phyloP scores from a whole-genome alignment of 1,284 basidiomycete genomes.

The Cryptococcus sp. region DNA sequence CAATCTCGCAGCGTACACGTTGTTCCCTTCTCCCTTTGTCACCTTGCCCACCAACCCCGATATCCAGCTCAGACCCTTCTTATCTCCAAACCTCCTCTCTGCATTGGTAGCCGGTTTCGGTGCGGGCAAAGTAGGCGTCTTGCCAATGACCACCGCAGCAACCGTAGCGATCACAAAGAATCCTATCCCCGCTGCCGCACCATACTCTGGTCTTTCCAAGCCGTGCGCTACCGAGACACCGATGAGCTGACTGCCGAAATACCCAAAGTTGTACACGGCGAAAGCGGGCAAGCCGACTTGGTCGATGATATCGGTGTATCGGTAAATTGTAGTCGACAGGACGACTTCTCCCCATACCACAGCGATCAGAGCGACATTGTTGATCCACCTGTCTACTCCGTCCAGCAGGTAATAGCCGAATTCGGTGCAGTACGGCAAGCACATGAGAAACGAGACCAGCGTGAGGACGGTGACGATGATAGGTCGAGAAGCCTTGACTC shows the following conservation, averaged over 20 bases:
- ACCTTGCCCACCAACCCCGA: not conserved
- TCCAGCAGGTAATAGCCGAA: slow-evolving; percentile 23
- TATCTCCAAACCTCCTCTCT: not conserved
- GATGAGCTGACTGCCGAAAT: slow-evolving; percentile 15
- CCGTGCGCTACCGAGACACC: slow-evolving; percentile 17
- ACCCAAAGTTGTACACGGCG: slow-evolving; percentile 15
- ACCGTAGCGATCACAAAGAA: slow-evolving; percentile 9
- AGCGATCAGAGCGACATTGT: slow-evolving; percentile 19
- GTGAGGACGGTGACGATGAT: slow-evolving; percentile 17
- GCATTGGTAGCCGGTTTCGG: not conserved
- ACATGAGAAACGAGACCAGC: slow-evolving; percentile 18
- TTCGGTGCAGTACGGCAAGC: slow-evolving; percentile 23
- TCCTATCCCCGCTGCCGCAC: slow-evolving; percentile 17
- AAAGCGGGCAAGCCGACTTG: slow-evolving; percentile 14
- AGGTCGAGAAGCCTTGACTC: slow-evolving; percentile 15
- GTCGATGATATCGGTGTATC: slow-evolving; percentile 14
- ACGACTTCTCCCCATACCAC: slow-evolving; percentile 23
- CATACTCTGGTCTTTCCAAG: slow-evolving; percentile 11
- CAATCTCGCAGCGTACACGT: slow-evolving; percentile 9
- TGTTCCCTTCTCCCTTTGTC: not conserved
- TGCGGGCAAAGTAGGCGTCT: slow-evolving; percentile 1
- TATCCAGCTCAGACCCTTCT: not conserved
- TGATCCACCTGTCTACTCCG: slow-evolving; percentile 22
- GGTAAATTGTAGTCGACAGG: slow-evolving; percentile 15
- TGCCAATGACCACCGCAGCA: slow-evolving; percentile 8